These are phyloP conservation scores for Letharia columbiana DNA, from an alignment of 495 filamentous ascomycete genomes.

Conservation along the genomic window DNA sequence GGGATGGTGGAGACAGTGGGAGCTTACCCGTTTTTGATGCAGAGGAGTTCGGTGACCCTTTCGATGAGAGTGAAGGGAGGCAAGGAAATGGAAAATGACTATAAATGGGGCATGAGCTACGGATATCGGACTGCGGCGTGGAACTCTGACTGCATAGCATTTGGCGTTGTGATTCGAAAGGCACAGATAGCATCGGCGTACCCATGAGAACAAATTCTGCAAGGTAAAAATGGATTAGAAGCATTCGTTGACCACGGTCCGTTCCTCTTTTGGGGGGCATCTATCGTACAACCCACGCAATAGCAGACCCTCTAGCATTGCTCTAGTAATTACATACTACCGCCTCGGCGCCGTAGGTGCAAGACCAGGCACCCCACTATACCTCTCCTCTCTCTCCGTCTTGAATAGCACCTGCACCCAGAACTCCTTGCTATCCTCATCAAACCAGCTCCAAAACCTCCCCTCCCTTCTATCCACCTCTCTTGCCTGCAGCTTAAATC, in stretches of 20 bases:
- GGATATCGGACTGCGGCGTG: background rate
- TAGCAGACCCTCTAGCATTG: background rate
- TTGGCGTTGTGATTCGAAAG: background rate
- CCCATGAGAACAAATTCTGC: background rate
- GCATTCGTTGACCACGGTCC: background rate
- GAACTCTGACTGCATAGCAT: constrained; percentile 6
- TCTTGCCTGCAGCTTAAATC: constrained; percentile 88
- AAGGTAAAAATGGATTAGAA: background rate
- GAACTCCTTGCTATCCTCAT: constrained; percentile 93
- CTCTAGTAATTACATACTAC: constrained; percentile 9
- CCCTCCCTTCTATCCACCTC: constrained; percentile 88
- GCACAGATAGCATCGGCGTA: background rate
- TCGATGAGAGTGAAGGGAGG: constrained; percentile 40
- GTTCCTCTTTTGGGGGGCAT: background rate
- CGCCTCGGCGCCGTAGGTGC: constrained; percentile 42
- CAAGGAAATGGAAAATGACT: background rate
- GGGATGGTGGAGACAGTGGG: background rate
- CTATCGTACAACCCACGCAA: background rate
- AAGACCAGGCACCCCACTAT: constrained; percentile 85
- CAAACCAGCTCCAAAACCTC: constrained; percentile 89
- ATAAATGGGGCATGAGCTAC: constrained; percentile 31
- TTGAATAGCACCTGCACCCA: constrained; percentile 99
- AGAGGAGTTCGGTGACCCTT: constrained; percentile 49
- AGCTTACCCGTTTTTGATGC: constrained; percentile 1
- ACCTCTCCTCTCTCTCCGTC: constrained; percentile 95